Conservation (phyloP, 1,284 basidiomycete species). For the Apiotrichum montevideense region DNA sequence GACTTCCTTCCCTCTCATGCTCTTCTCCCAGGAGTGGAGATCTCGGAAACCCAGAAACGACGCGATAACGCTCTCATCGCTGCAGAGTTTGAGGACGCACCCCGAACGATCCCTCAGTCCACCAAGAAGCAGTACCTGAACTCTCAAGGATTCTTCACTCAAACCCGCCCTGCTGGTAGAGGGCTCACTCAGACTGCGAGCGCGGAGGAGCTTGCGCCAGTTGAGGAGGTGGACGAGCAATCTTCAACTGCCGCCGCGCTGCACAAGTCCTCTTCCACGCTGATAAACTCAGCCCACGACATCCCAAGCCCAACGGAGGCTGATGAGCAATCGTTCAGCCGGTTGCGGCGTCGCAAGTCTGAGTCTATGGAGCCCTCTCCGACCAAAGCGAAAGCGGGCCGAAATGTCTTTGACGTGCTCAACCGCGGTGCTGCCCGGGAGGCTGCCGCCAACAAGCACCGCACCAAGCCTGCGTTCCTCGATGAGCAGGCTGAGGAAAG, state of each 20-base stretch:
- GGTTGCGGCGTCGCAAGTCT: conserved; percentile 17
- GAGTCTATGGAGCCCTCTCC: background rate
- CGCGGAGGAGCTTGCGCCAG: background rate
- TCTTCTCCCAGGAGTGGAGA: conserved; percentile 27
- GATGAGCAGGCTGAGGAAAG: conserved; percentile 43
- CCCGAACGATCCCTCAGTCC: conserved; percentile 7
- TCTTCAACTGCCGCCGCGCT: conserved; percentile 20
- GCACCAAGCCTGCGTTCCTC: conserved; percentile 15
- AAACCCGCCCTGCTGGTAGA: conserved; percentile 29
- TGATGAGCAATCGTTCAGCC: conserved; percentile 7
- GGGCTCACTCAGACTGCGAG: background rate
- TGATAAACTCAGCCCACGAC: background rate
- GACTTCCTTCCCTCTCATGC: conserved; percentile 24
- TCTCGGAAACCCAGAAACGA: conserved; percentile 37
- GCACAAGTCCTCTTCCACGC: background rate
- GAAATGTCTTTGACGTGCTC: conserved; percentile 12
- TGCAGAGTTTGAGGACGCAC: conserved; percentile 27
- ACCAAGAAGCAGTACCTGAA: conserved; percentile 35
- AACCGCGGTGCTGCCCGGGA: background rate
- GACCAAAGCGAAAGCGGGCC: background rate
- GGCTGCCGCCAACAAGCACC: background rate
- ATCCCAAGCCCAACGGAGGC: conserved; percentile 8
- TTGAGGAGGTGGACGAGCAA: background rate
- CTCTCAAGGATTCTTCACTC: conserved; percentile 39
- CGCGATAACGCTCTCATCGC: conserved; percentile 39